Evolutionary conservation across 2,329 filamentous ascomycete genomes (phyloP), one percentile per base, ranked within the genome.

Genomic region (Sporothrix mexicana): DNA sequence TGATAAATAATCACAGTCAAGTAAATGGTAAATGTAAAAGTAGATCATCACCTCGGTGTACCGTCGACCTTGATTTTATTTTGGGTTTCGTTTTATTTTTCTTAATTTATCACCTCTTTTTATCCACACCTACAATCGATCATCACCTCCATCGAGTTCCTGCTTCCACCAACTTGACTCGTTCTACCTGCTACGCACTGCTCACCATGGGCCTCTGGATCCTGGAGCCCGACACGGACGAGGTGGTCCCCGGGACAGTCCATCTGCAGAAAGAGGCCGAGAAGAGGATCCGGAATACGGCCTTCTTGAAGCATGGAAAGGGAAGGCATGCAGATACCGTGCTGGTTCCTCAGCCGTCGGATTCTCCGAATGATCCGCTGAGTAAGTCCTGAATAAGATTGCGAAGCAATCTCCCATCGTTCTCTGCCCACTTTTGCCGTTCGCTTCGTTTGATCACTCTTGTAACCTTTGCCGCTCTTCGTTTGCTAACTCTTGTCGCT

Each of bases 181-280:
- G n/a, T n/a, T n/a, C n/a, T n/a, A n/a, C n/a, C n/a, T n/a, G 59
- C 59, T 43, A 43, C 59, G 30, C 59, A 20, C 2, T 9, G 30
- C 12, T 3, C 68, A 47, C 3, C 20, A 70, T 70, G 69, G 69
- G 69, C 23, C 43, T 70, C 45, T 70, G 69, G 69, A 70, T 71
- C 20, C n/a, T 71, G 17, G 69, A 71, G n/a, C 69, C 69, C 20
- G 47, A 71, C 69, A 71, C 69, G 2, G 59, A 64, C 30, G 69
- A 66, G 69, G 57, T 53, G 25, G 69, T 71, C 13, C 69, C 69
- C n/a, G 69, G 69, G 17, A 71, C 69, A 0, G 69, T 71, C 10
- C 69, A 71, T 8, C 7, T 71, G 17, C 43, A 71, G 9, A 71
- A 51, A 25, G 57, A 64, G 9, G 45, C 45, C 15, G 69, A 71